Evolutionary conservation across 2,329 filamentous ascomycete genomes (phyloP), one percentile per base, ranked within the genome.

Genomic region (Diplodia seriata): DNA sequence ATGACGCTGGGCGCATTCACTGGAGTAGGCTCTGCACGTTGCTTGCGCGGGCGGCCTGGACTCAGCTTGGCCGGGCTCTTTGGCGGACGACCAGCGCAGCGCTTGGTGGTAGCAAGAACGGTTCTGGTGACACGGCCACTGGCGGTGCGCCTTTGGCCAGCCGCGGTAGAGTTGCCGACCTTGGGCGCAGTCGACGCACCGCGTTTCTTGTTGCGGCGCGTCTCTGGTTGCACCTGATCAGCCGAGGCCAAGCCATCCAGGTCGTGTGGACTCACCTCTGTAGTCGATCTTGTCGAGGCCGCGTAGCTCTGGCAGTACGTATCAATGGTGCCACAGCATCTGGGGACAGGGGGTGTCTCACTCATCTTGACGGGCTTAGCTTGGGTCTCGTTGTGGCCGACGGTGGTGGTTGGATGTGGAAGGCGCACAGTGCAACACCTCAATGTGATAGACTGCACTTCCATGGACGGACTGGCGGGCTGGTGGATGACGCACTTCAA

Each of bases 351-450:
- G 15, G 23, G 31, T 20, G n/a, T 12, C 59, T 63, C 18, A 63
- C 59, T 63, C 59, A 63, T 63, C 26, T 53, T 51, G 59, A 15
- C 59, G 31, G 38, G 8, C 26, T 26, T 26, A 26, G 14, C 47
- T 15, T 38, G n/a, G 20, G 18, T 38, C 36, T 26, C 26, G 26
- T 26, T 26, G 36, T 11, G 36, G 9, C 36, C 3, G 11, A 38
- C 36, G 9, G 14, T 43, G 40, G 40, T 43, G 40, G 40, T 43
- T 15, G 38, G 3, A 33, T 12, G 14, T 43, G 40, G 15, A 43
- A 43, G 40, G 6, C 31, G 31, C 8, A 4, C 6, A 33, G 31
- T 18, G n/a, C 43, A n/a, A 47, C 43, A 20, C 18, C 43, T 47
- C 18, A 20, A 47, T n/a, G 18, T 47, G 18, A 43, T 18, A 4